Evolutionary conservation across 805 yeast genomes (phyloP).

Genomic region (Pichia cephalocereana): DNA sequence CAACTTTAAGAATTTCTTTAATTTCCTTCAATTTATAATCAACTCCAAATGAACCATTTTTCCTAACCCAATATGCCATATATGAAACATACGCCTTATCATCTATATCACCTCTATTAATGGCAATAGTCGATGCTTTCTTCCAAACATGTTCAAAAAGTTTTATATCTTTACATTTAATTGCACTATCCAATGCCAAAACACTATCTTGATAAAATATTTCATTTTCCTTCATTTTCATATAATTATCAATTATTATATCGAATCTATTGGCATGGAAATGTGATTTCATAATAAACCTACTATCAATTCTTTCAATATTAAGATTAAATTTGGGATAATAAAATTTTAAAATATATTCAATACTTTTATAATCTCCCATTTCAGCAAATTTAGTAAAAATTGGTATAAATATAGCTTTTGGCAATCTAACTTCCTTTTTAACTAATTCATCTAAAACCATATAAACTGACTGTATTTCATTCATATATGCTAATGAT

Average conservation of each 20-base stretch:
- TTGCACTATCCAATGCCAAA: slow-evolving; percentile 19
- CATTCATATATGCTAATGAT: slow-evolving; percentile 29
- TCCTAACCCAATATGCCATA: slow-evolving; percentile 16
- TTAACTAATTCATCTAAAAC: slow-evolving; percentile 22
- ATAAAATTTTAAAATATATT: slow-evolving; percentile 13
- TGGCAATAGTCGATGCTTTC: slow-evolving; percentile 6
- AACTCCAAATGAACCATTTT: slow-evolving; percentile 10
- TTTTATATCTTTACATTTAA: slow-evolving; percentile 8
- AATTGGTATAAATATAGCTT: slow-evolving; percentile 13
- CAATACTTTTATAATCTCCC: slow-evolving; percentile 21
- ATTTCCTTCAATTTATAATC: slow-evolving; percentile 13
- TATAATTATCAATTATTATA: slow-evolving; percentile 14
- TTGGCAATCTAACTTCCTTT: slow-evolving; percentile 7
- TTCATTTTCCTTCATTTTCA: slow-evolving; percentile 1
- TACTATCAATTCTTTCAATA: slow-evolving; percentile 11
- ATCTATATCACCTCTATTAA: slow-evolving; percentile 6
- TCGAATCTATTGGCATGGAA: slow-evolving; percentile 17
- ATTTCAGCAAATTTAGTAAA: slow-evolving; percentile 13
- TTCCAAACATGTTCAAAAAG: slow-evolving; percentile 18
- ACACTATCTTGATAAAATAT: slow-evolving; percentile 11
- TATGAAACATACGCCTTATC: slow-evolving; percentile 14
- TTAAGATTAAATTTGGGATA: slow-evolving; percentile 18
- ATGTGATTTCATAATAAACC: slow-evolving; percentile 20
- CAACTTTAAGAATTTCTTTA: slow-evolving; percentile 1
- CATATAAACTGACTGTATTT: slow-evolving; percentile 27